Base-by-base conservation (phyloP, 768 basidiomycete genomes). In the Phylloporus sp. region DNA sequence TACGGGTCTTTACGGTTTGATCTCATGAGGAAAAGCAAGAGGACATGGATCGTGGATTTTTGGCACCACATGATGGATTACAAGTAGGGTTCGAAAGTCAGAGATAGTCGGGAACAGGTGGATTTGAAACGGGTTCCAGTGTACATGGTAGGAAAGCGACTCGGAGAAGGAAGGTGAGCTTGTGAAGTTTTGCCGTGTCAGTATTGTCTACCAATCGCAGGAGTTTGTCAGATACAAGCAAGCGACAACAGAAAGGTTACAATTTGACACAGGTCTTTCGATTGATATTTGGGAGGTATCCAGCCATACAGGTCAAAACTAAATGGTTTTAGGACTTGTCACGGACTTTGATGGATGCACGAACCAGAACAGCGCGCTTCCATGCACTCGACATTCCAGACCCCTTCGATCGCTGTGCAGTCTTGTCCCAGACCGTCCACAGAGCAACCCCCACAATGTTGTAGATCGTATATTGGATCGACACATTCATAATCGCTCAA, bases 381-480 rank as follows among this genome's bases (percentile, higher is more conserved):
- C 39, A 79, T 73, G 64, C 88, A 92, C n/a, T 76, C 78, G 57
- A 88, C 84, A 59, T 80, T 81, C 76, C 79, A 78, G 17, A 76
- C 80, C 38, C 80, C 78, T 36, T 67, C 50, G 54, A 90, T 87
- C 36, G 73, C 66, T 15, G 80, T 81, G 65, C 87, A 91, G 63
- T 91, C 84, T 62, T 79, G 69, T 21, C 88, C 88, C 34, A 68
- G 59, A 17, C 79, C 80, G 17, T 76, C 64, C 15, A 77, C 73
- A 3, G 77, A 65, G 60, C 88, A 90, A 23, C 89, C 88, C 52
- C 87, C 88, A 65, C 88, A 90, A 13, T 81, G 81, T 49, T 79
- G 72, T 37, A 90, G 74, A 49, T 89, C 85, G 35, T 68, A 68
- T 15, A 65, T 54, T 24, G 75, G 75, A 65, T 90, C 84, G 42